phyloP scores from a whole-genome alignment of 2,329 filamentous ascomycete species.

The Reticulascus tulasneorum region DNA sequence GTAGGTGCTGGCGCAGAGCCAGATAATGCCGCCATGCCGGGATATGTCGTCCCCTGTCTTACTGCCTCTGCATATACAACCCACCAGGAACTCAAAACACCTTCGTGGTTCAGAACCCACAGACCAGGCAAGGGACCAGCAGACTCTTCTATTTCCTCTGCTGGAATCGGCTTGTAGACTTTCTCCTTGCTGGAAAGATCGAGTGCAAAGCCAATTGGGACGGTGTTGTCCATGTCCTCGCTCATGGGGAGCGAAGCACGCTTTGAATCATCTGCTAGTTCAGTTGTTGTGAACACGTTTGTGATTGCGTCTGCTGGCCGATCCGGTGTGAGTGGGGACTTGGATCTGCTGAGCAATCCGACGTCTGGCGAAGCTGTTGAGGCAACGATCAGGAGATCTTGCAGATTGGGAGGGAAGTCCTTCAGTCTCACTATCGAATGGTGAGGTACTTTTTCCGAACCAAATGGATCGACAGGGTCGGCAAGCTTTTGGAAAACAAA shows the following conservation, averaged over 20 bases:
- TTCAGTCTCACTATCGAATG: conserved; percentile 75
- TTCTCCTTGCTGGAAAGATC: conserved; percentile 82
- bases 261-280: conserved; percentile 67
- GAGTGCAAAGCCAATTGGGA: conserved; percentile 72
- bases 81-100: conserved; percentile 84
- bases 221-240: conserved; percentile 65
- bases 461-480: conserved; percentile 72
- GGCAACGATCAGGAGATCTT: conserved; percentile 76
- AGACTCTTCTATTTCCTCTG: conserved; percentile 75
- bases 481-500: conserved; percentile 72
- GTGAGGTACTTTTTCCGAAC: conserved; percentile 62
- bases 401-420: conserved; percentile 74
- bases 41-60: conserved; percentile 66
- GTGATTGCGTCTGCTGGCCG: conserved; percentile 56
- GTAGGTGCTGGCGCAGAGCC: conserved; percentile 26
- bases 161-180: conserved; percentile 71
- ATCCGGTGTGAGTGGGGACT: conserved; percentile 59
- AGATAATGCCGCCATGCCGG: conserved; percentile 57
- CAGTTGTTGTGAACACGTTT: conserved; percentile 70
- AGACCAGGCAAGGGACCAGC: conserved; percentile 77
- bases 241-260: conserved; percentile 73
- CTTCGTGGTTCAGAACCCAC: conserved; percentile 84
- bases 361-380: conserved; percentile 79
- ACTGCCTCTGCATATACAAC: conserved; percentile 86
- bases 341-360: conserved; percentile 72